Evolutionary conservation across 2,329 filamentous ascomycete species (phyloP).

Genomic region (Dothistroma pini): DNA sequence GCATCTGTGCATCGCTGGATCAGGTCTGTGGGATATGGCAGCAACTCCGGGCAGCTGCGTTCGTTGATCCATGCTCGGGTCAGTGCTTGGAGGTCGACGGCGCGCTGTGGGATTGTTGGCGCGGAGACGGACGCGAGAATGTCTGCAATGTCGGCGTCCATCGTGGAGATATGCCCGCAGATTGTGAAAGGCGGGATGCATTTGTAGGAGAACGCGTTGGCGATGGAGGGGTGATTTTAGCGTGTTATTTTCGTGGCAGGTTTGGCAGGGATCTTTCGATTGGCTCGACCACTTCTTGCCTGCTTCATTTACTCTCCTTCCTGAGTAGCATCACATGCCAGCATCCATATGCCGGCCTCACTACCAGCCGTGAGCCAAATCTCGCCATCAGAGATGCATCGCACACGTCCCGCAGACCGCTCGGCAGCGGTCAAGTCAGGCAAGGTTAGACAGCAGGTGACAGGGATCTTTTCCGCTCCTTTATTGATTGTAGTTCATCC

Average conservation of each 20-base stretch:
- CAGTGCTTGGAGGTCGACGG: slow-evolving; percentile 77
- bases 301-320: too few species aligned
- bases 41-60: slow-evolving; percentile 81
- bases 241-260: neutral
- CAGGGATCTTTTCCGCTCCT: too few species aligned
- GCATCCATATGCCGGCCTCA: too few species aligned
- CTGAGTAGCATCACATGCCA: too few species aligned
- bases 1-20: slow-evolving; percentile 76
- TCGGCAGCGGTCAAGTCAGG: too few species aligned
- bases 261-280: neutral
- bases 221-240: neutral
- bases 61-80: slow-evolving; percentile 94
- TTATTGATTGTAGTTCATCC: too few species aligned
- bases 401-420: too few species aligned
- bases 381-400: too few species aligned
- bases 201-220: neutral
- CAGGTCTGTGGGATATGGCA: slow-evolving; percentile 70
- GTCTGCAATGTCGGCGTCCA: slow-evolving; percentile 46
- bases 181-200: neutral
- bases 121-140: slow-evolving; percentile 51
- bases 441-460: too few species aligned
- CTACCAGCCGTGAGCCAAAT: too few species aligned
- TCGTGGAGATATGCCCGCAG: slow-evolving; percentile 3
- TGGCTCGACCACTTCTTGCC: too few species aligned
- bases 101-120: slow-evolving; percentile 50